A percentile compares a stretch with the other conserved stretches of the same genome.
Evolutionary conservation across 345 rosid genomes (phyloP).

Genomic region (Salix brachista): DNA sequence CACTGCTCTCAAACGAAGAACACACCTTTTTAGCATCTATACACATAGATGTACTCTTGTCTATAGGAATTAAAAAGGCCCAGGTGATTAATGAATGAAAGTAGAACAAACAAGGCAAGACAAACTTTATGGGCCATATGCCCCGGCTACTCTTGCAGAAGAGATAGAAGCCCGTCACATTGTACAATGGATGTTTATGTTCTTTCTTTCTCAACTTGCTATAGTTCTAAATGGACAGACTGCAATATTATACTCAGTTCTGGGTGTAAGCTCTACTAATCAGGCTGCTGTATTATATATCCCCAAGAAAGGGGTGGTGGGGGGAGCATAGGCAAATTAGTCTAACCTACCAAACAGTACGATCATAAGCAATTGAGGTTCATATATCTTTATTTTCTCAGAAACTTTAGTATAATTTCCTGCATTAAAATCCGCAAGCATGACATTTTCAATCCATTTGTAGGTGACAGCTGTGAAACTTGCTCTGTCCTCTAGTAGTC

Average conservation of each 20-base stretch:
- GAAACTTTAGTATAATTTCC: not conserved
- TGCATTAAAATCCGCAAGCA: not conserved
- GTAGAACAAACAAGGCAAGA: not conserved
- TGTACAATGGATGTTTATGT: too few relatives aligned
- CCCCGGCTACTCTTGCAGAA: too few relatives aligned
- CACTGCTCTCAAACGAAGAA: slow-evolving; percentile 12
- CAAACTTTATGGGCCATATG: not conserved
- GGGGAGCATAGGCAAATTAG: too few relatives aligned
- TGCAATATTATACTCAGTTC: not conserved
- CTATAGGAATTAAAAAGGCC: not conserved
- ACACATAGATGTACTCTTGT: slow-evolving; percentile 1
- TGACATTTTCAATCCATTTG: slow-evolving; percentile 21
- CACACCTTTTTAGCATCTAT: not conserved
- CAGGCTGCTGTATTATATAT: not conserved
- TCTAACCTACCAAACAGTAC: not conserved
- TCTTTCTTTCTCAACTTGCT: not conserved
- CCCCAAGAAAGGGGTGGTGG: too few relatives aligned
- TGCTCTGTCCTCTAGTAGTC: slow-evolving; percentile 58
- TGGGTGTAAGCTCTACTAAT: not conserved
- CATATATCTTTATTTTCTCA: not conserved
- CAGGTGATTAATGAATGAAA: not conserved
- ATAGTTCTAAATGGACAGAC: too few relatives aligned
- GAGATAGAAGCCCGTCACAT: not conserved
- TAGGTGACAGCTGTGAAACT: slow-evolving; percentile 89
- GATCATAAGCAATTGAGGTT: not conserved